These are phyloP conservation scores for Skeletonema costatum DNA, from an alignment of 108 stramenopile genomes.

Conservation along the genomic window DNA sequence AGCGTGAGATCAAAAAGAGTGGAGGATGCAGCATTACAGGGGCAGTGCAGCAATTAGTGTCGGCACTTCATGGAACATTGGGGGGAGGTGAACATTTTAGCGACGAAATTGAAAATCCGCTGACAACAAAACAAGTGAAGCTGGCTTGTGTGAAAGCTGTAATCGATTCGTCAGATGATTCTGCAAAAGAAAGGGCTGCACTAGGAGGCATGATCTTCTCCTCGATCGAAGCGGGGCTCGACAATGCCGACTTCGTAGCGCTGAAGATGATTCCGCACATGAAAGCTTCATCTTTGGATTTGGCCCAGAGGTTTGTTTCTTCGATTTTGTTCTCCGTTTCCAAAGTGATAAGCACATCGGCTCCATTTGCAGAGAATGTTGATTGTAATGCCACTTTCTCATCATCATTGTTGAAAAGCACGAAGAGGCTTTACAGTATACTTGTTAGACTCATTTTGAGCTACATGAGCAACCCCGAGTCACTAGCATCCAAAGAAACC, in stretches of 20 bases:
- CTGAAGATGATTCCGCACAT: slow-evolving; percentile 43
- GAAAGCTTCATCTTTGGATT: slow-evolving; percentile 13
- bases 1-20: slow-evolving; percentile 13
- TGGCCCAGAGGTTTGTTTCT: slow-evolving; percentile 31
- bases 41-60: slow-evolving; percentile 26
- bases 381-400: slow-evolving; percentile 40
- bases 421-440: slow-evolving; percentile 38
- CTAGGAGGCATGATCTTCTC: slow-evolving; percentile 12
- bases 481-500: slow-evolving; percentile 20
- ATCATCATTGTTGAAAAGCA: slow-evolving; percentile 41
- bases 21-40: slow-evolving; percentile 6
- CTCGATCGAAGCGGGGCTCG: slow-evolving; percentile 34
- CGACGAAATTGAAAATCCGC: slow-evolving; percentile 8
- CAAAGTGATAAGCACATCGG: slow-evolving; percentile 38
- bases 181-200: slow-evolving; percentile 26
- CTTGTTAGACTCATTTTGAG: slow-evolving; percentile 34
- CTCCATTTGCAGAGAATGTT: slow-evolving; percentile 33
- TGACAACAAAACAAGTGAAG: slow-evolving; percentile 16
- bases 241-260: slow-evolving; percentile 44
- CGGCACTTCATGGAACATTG: slow-evolving; percentile 22
- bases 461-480: slow-evolving; percentile 25
- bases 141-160: slow-evolving; percentile 20
- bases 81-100: slow-evolving; percentile 5
- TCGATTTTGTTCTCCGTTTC: slow-evolving; percentile 23
- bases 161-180: slow-evolving; percentile 20